Evolutionary conservation across 2,329 filamentous ascomycete species (phyloP), one percentile per base, ranked within the genome.

Genomic region (Venturia effusa): DNA sequence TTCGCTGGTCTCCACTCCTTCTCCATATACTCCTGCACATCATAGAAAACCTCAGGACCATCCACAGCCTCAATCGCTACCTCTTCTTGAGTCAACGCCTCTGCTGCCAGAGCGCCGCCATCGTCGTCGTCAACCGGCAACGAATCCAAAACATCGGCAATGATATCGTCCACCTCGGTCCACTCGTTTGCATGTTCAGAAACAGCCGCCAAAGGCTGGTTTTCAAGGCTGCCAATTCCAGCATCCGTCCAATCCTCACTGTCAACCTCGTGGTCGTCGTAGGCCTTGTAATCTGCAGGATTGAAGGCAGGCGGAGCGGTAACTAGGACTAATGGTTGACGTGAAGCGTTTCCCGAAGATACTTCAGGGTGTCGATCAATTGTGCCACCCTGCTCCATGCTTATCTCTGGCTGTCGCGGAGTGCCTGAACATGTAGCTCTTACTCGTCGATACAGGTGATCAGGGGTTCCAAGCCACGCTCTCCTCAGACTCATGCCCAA

Each of bases 401-500:
- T 27, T 11, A 15, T 22, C 45, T 51, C 10, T 10, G 4, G 22
- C 4, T 22, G 8, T 4, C 24, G 22, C 3, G 6, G 8, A 4
- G 13, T 4, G 22, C 1, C 27, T 4, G 11, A n/a, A 17, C n/a
- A 3, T 34, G 30, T 32, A 1, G 1, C 15, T 15, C 27, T 57
- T 1, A 57, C 30, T 19, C 51, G 13, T 3, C 27, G 51, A n/a
- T 34, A 15, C 15, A 57, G 19, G n/a, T 63, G 27, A 10, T 61
- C 57, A 3, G 63, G 62, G 32, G 67, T 70, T 1, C 62, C 43
- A 8, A 70, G 48, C 76, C 76, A 85, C 0, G 87, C 87, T 66
- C 87, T 80, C 8, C 86, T 78, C 15, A 92, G 75, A 11, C 80
- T 77, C 4, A 89, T 69, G 0, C 90, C 90, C 1, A 92, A 71